A percentile compares a stretch with the other conserved stretches of the same genome.
phyloP scores from a whole-genome alignment of 495 filamentous ascomycete species.

The Aspergillus wentii region DNA sequence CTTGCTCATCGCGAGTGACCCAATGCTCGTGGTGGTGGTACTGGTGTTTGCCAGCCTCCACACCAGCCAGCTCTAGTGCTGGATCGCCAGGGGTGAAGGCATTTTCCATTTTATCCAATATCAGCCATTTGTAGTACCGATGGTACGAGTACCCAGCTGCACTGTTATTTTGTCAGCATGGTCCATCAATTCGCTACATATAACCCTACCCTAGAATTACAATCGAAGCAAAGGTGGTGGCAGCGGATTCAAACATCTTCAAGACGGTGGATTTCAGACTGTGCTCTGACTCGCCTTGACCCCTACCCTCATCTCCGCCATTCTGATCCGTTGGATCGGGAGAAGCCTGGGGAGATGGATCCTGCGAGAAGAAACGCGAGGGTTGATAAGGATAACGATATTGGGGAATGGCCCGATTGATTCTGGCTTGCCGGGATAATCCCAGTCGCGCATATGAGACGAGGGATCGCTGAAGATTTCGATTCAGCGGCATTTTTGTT shows the following conservation, averaged over 20 bases:
- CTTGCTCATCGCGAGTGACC: constrained; percentile 77
- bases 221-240: constrained; percentile 84
- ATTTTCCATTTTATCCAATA: constrained; percentile 84
- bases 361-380: constrained; percentile 30
- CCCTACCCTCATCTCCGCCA: constrained; percentile 22
- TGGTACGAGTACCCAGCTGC: constrained; percentile 83
- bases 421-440: constrained; percentile 10
- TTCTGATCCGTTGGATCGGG: constrained; percentile 32
- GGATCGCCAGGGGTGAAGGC: constrained; percentile 94
- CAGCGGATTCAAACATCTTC: constrained; percentile 81
- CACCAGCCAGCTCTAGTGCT: constrained; percentile 81
- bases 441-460: constrained; percentile 16
- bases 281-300: constrained; percentile 25
- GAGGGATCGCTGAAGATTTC: constrained; percentile 17
- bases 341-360: constrained; percentile 12
- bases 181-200: not conserved
- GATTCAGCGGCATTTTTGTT: constrained; percentile 14
- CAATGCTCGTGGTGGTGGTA: constrained; percentile 64
- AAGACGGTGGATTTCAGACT: constrained; percentile 47
- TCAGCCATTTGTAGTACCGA: constrained; percentile 79
- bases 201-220: constrained; percentile 65
- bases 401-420: constrained; percentile 4
- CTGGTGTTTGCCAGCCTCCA: constrained; percentile 50
- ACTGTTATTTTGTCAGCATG: constrained; percentile 29
- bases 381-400: constrained; percentile 4